phyloP scores from a whole-genome alignment of 768 basidiomycete species.

The Gautieria morchelliformis region DNA sequence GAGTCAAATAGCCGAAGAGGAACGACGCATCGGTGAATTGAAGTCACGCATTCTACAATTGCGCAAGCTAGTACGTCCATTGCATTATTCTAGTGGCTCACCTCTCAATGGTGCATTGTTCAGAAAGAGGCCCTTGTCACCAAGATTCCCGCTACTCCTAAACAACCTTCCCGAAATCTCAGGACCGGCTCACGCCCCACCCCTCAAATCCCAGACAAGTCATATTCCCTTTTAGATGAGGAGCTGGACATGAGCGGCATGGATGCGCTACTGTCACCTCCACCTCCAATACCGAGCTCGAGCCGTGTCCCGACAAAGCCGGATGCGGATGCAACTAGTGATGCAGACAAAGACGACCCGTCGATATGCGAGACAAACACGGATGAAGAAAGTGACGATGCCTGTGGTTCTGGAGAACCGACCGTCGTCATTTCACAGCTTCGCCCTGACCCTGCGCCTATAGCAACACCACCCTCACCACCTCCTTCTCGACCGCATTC shows the following conservation, averaged over 20 bases:
- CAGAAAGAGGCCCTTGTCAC: neutral
- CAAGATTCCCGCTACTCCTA: neutral
- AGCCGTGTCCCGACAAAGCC: neutral
- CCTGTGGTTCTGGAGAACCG: neutral
- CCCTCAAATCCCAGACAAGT: neutral
- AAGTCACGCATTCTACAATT: slow-evolving; percentile 33
- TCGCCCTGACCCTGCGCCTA: neutral
- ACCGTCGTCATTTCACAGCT: neutral
- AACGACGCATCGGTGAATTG: slow-evolving; percentile 32
- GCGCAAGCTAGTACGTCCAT: slow-evolving; percentile 25
- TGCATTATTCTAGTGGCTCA: neutral
- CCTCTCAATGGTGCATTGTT: neutral
- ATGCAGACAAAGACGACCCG: neutral
- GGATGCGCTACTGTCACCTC: neutral
- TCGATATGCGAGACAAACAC: neutral
- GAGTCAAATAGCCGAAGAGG: slow-evolving; percentile 29
- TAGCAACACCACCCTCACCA: neutral
- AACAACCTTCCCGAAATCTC: neutral
- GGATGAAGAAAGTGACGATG: neutral
- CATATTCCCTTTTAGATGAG: neutral
- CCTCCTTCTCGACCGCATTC: slow-evolving; percentile 1
- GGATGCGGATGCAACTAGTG: neutral
- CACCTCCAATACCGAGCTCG: neutral
- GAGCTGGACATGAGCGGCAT: slow-evolving; percentile 1
- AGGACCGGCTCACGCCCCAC: neutral